phyloP scores from a whole-genome alignment of 164 flowering plant species.

The Saururus chinensis region DNA sequence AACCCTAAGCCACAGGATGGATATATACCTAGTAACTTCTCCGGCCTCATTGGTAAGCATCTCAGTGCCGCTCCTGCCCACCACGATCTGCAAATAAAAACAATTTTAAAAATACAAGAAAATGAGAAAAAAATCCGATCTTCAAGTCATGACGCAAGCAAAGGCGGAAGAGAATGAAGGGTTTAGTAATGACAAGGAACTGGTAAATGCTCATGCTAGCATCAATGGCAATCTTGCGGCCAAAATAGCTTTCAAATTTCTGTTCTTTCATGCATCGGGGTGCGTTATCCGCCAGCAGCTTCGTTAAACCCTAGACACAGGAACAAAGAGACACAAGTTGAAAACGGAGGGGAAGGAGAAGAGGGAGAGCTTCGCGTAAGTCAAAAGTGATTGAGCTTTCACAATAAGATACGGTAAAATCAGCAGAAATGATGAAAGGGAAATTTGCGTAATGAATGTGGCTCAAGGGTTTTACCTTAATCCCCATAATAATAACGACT shows the following conservation, averaged over 20 bases:
- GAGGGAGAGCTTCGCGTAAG: too few species aligned
- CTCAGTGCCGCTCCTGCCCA: slow-evolving; percentile 86
- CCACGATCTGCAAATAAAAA: slow-evolving; percentile 55
- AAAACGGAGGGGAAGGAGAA: too few species aligned
- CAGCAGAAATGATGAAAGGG: too few species aligned
- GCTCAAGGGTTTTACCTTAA: too few species aligned
- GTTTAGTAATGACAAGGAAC: slow-evolving; percentile 45
- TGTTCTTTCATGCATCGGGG: slow-evolving; percentile 88
- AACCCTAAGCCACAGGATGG: too few species aligned
- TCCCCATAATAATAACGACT: too few species aligned
- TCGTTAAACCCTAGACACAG: slow-evolving; percentile 76
- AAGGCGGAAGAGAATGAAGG: slow-evolving; percentile 2
- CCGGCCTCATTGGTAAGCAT: slow-evolving; percentile 98
- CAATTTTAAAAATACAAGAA: background rate
- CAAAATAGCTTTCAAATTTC: slow-evolving; percentile 87
- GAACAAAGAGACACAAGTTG: too few species aligned
- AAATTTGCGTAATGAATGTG: too few species aligned
- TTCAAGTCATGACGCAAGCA: background rate
- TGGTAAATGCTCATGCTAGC: slow-evolving; percentile 99
- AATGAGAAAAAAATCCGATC: background rate
- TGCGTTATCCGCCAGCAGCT: slow-evolving; percentile 89
- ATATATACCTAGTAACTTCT: slow-evolving; percentile 95
- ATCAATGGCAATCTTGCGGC: slow-evolving; percentile 83
- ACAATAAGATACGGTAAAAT: too few species aligned
- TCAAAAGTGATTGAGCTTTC: too few species aligned